Evolutionary conservation across 352 stramenopile species (phyloP).

Genomic region (Phytophthora capsici): DNA sequence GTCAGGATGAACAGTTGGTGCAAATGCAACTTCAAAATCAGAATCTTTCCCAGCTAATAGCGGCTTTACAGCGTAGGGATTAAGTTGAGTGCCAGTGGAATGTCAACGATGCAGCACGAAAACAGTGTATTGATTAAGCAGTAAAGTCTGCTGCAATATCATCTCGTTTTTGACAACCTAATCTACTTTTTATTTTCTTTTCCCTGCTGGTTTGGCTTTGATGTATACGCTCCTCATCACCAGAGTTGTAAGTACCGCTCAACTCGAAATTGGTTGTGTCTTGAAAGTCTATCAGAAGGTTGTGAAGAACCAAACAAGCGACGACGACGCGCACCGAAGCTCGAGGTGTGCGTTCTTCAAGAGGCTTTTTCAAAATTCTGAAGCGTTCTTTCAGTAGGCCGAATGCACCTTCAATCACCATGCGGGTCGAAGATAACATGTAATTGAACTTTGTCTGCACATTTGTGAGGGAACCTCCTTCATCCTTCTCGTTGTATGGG

Average conservation of each 20-base stretch:
- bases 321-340: constrained; percentile 4
- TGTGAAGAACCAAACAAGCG: constrained; percentile 13
- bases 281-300: constrained; percentile 15
- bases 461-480: not conserved
- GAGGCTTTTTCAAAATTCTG: constrained; percentile 12
- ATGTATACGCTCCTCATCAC: not conserved
- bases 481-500: constrained; percentile 1
- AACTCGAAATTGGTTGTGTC: not conserved
- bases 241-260: not conserved
- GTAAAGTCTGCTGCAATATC: constrained; percentile 14
- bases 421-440: constrained; percentile 8
- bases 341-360: constrained; percentile 5
- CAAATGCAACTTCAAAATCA: constrained; percentile 14
- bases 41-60: constrained; percentile 1
- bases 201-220: not conserved
- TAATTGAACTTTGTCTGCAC: constrained; percentile 10
- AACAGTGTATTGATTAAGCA: constrained; percentile 4
- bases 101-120: not conserved
- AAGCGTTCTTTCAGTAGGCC: constrained; percentile 4
- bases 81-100: not conserved
- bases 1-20: constrained; percentile 2
- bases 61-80: not conserved
- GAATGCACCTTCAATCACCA: constrained; percentile 17
- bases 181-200: not conserved
- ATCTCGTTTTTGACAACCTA: constrained; percentile 13